phyloP scores from a whole-genome alignment of 768 basidiomycete species.

The Dioszegia hungarica region DNA sequence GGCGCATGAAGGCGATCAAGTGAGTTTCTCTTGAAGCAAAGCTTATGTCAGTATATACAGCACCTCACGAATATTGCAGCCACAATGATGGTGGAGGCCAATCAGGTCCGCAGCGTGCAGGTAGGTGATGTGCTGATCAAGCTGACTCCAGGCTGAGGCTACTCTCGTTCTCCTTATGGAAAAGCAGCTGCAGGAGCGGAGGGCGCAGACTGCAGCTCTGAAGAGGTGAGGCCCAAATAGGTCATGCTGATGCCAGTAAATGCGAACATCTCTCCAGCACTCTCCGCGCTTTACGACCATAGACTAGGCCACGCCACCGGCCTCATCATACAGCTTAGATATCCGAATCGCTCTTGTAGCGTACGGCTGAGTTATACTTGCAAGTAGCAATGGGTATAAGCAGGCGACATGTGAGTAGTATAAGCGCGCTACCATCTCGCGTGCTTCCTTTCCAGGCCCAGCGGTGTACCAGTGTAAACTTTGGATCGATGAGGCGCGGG shows the following conservation, averaged over 20 bases:
- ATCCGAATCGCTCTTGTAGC: too few relatives aligned
- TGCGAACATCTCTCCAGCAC: conserved; percentile 2
- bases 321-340: too few relatives aligned
- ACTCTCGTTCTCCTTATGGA: conserved; percentile 40
- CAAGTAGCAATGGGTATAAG: too few relatives aligned
- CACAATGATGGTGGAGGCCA: conserved; percentile 37
- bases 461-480: too few relatives aligned
- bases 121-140: conserved; percentile 3
- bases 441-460: too few relatives aligned
- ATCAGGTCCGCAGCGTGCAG: conserved; percentile 31
- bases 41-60: conserved; percentile 33
- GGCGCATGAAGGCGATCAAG: conserved; percentile 43
- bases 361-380: too few relatives aligned
- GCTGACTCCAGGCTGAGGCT: conserved; percentile 22
- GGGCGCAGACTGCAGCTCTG: conserved; percentile 19
- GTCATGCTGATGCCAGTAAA: not conserved
- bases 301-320: too few relatives aligned
- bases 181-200: conserved; percentile 24
- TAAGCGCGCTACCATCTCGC: too few relatives aligned
- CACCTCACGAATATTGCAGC: conserved; percentile 39
- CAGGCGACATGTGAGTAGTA: too few relatives aligned
- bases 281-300: too few relatives aligned
- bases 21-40: not conserved
- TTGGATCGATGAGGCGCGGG: too few relatives aligned
- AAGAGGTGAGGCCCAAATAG: not conserved